Evolutionary conservation across 495 filamentous ascomycete genomes (phyloP).

Genomic region (Entonaema liquescens): DNA sequence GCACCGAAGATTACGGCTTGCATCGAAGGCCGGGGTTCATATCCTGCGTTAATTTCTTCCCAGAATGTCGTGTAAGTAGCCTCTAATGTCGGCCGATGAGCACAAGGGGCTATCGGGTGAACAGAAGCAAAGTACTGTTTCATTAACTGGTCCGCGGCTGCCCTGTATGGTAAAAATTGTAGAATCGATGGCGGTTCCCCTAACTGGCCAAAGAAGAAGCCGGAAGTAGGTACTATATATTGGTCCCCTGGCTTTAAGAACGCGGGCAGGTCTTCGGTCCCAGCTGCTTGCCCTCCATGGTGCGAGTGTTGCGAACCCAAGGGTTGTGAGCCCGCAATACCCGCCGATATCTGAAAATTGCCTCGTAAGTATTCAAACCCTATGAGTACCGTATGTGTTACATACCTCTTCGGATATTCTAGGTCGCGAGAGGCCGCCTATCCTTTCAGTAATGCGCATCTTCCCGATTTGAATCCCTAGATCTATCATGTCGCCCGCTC

Average conservation of each 20-base stretch:
- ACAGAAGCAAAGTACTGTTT: constrained; percentile 71
- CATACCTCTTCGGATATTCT: constrained; percentile 73
- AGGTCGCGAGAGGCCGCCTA: constrained; percentile 67
- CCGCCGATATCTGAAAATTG: constrained; percentile 42
- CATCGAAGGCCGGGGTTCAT: constrained; percentile 68
- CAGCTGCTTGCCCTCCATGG: constrained; percentile 25
- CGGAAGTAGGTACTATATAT: constrained; percentile 68
- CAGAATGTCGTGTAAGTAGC: constrained; percentile 69
- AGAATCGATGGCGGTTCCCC: constrained; percentile 58
- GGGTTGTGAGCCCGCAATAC: constrained; percentile 29
- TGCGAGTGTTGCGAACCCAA: constrained; percentile 17
- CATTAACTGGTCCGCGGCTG: constrained; percentile 64
- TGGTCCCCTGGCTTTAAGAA: constrained; percentile 61
- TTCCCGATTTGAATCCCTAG: constrained; percentile 74
- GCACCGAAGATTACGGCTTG: constrained; percentile 73
- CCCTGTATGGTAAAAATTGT: constrained; percentile 62
- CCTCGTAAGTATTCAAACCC: constrained; percentile 5
- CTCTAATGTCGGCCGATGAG: constrained; percentile 73
- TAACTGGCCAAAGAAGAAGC: constrained; percentile 70
- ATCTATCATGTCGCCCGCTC: constrained; percentile 71
- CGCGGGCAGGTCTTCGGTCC: constrained; percentile 47
- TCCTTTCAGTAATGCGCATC: constrained; percentile 75
- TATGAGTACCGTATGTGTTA: not conserved
- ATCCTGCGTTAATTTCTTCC: constrained; percentile 61
- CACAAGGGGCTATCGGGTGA: constrained; percentile 69